Percentiles rank a stretch among this genome's conserved stretches.
Conservation (phyloP, 345 rosid genomes). For the Eucalyptus rudis region DNA sequence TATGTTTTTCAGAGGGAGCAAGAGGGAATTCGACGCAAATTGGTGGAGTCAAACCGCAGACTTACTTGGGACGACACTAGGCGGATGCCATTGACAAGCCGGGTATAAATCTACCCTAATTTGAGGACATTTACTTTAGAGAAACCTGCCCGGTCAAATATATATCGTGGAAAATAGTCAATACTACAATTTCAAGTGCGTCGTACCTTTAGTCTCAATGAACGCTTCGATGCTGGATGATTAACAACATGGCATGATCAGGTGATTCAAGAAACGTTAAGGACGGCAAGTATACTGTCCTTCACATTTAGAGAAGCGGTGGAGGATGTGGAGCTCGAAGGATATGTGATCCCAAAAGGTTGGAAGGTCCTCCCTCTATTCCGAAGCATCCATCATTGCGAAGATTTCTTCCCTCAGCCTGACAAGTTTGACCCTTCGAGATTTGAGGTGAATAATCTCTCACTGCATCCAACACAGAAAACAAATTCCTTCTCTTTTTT, state of each 20-base stretch:
- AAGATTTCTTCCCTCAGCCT: conserved; percentile 62
- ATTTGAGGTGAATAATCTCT: conserved; percentile 41
- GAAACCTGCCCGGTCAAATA: neutral
- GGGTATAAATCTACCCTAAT: conserved; percentile 25
- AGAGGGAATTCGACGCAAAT: conserved; percentile 29
- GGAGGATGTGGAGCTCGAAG: conserved; percentile 70
- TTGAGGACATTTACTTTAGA: neutral
- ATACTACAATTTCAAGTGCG: neutral
- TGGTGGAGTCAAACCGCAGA: conserved; percentile 32
- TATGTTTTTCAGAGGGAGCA: conserved; percentile 51
- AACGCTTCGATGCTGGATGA: neutral
- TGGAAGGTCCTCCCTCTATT: conserved; percentile 98
- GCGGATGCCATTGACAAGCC: conserved; percentile 70
- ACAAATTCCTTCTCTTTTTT: neutral
- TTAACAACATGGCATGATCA: neutral
- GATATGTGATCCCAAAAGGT: conserved; percentile 78
- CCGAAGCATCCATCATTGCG: conserved; percentile 69
- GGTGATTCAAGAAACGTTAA: conserved; percentile 96
- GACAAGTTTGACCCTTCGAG: conserved; percentile 73
- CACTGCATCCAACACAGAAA: neutral
- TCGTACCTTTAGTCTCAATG: neutral
- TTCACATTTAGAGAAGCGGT: conserved; percentile 95
- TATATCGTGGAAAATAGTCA: neutral
- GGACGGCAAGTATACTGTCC: conserved; percentile 78
- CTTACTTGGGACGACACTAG: conserved; percentile 88